Conservation (phyloP, 2,329 filamentous ascomycete genomes). For the Cyphellophora attinorum region DNA sequence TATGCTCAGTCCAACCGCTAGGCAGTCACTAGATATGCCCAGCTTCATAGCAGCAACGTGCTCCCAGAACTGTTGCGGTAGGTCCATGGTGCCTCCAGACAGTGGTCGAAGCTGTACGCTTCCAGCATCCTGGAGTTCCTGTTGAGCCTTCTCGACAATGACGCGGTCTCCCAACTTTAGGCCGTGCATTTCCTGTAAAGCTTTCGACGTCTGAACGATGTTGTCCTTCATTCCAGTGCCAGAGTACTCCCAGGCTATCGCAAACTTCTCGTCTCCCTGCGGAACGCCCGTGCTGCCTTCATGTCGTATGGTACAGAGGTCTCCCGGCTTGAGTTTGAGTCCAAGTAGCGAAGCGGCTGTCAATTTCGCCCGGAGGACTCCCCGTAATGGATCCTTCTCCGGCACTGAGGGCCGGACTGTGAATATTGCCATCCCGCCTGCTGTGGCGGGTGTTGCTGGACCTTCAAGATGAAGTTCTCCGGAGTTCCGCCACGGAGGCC, state of each 20-base stretch:
- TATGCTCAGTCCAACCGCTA: slow-evolving; percentile 16
- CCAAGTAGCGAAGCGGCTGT: slow-evolving; percentile 46
- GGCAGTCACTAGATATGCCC: slow-evolving; percentile 26
- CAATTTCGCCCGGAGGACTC: slow-evolving; percentile 36
- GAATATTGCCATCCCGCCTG: too few species aligned
- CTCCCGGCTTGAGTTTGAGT: slow-evolving; percentile 47
- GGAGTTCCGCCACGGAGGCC: too few species aligned
- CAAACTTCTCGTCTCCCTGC: slow-evolving; percentile 33
- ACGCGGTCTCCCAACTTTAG: slow-evolving; percentile 65
- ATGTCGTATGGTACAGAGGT: slow-evolving; percentile 43
- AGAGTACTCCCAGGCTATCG: slow-evolving; percentile 53
- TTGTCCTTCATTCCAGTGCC: slow-evolving; percentile 54
- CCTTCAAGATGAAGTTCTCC: too few species aligned
- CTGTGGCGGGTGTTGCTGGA: too few species aligned
- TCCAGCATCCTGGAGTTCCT: slow-evolving; percentile 44
- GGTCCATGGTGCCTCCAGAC: slow-evolving; percentile 1
- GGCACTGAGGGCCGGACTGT: slow-evolving; percentile 46
- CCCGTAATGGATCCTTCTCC: slow-evolving; percentile 48
- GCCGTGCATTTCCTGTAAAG: slow-evolving; percentile 61
- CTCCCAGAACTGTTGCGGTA: slow-evolving; percentile 37
- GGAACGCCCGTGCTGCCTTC: slow-evolving; percentile 11
- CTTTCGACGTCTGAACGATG: slow-evolving; percentile 62
- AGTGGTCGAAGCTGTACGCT: slow-evolving; percentile 44
- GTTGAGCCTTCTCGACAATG: slow-evolving; percentile 46
- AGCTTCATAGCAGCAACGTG: slow-evolving; percentile 43